Evolutionary conservation across 768 basidiomycete species (phyloP).

Genomic region (Xanthoconium purpureum): DNA sequence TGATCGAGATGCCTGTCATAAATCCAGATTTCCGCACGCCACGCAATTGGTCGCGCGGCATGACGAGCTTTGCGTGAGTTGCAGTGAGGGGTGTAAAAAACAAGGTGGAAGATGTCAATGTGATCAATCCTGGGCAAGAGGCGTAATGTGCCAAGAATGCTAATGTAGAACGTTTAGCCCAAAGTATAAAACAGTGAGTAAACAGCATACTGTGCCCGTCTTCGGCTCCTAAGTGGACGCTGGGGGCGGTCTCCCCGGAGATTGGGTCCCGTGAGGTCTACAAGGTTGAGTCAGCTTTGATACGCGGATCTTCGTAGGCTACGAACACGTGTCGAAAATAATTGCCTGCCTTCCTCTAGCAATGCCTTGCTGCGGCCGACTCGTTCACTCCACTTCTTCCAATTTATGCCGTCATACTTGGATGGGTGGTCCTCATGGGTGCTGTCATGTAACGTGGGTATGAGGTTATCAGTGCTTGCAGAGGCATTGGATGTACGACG

Average conservation of each 20-base stretch:
- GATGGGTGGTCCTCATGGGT: not conserved
- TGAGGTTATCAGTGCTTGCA: slow-evolving; percentile 6
- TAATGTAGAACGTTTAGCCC: slow-evolving; percentile 23
- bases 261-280: slow-evolving; percentile 9
- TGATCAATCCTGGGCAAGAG: slow-evolving; percentile 57
- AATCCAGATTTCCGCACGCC: slow-evolving; percentile 57
- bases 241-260: not conserved
- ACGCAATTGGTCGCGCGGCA: slow-evolving; percentile 46
- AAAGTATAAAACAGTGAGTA: not conserved
- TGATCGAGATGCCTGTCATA: slow-evolving; percentile 50
- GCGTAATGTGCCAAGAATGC: slow-evolving; percentile 60
- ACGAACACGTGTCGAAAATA: slow-evolving; percentile 38
- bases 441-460: not conserved
- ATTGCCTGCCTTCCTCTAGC: slow-evolving; percentile 40
- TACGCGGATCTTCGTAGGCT: slow-evolving; percentile 11
- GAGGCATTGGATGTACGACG: slow-evolving; percentile 15
- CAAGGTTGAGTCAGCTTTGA: not conserved
- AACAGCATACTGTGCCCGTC: slow-evolving; percentile 36
- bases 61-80: slow-evolving; percentile 41
- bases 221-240: slow-evolving; percentile 5
- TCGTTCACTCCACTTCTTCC: slow-evolving; percentile 57
- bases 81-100: slow-evolving; percentile 56
- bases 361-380: slow-evolving; percentile 45
- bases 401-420: slow-evolving; percentile 35
- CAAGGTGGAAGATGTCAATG: slow-evolving; percentile 46